Conservation (phyloP, 768 basidiomycete genomes). For the Termitomyces sp. region DNA sequence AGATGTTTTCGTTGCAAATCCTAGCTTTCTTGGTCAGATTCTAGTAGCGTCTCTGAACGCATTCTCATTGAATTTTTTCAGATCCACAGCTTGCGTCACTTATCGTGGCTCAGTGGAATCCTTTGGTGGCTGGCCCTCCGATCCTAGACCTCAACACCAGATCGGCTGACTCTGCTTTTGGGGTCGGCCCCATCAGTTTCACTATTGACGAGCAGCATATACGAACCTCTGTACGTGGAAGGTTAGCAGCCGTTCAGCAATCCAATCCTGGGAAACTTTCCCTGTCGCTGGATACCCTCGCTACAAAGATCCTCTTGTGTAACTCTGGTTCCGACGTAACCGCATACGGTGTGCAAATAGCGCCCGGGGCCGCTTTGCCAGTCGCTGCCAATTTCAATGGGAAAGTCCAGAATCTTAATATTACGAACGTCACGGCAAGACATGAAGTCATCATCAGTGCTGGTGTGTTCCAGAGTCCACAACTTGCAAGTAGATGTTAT, state of each 20-base stretch:
- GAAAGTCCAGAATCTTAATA: conserved; percentile 16
- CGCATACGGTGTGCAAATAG: conserved; percentile 23
- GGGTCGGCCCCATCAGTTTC: conserved; percentile 16
- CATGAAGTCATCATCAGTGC: conserved; percentile 27
- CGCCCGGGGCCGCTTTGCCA: conserved; percentile 20
- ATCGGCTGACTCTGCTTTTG: conserved; percentile 15
- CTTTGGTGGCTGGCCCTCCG: conserved; percentile 12
- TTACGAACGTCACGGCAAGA: conserved; percentile 17
- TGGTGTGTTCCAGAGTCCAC: conserved; percentile 23
- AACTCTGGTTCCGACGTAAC: conserved; percentile 6
- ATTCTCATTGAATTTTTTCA: conserved; percentile 1
- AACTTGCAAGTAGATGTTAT: conserved; percentile 15
- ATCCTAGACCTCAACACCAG: conserved; percentile 21
- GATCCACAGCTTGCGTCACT: conserved; percentile 21
- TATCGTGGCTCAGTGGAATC: conserved; percentile 6
- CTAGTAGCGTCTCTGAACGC: not conserved
- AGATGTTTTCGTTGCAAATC: conserved; percentile 15
- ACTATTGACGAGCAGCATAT: conserved; percentile 21
- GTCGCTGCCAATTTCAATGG: conserved; percentile 24
- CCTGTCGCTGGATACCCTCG: conserved; percentile 22
- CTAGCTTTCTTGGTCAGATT: conserved; percentile 18
- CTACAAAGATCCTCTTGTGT: conserved; percentile 21
- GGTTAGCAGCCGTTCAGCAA: conserved; percentile 15
- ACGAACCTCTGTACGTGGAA: conserved; percentile 22
- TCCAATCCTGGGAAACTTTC: conserved; percentile 11